Base-by-base conservation (phyloP, 768 basidiomycete species). In the Neoboletus subvelutipes region DNA sequence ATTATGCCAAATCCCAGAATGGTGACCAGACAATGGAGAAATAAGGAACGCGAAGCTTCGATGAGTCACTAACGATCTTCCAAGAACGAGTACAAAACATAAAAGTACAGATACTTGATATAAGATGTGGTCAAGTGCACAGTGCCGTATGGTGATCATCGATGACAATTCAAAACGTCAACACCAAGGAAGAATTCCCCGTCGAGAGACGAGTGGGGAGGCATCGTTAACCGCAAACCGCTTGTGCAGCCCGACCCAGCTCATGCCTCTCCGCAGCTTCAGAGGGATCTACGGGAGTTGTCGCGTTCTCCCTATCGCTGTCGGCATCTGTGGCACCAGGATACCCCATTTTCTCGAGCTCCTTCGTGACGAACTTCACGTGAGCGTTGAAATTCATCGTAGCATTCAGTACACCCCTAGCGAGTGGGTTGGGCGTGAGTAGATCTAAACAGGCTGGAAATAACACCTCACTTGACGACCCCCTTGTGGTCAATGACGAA, bases 401-500 rank as follows among this genome's bases (percentile, higher is more conserved):
- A 0, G 84, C 75, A 55, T 83, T 85, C 34, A 85, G 66, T 2
- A 78, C 80, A 60, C 83, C 86, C 61, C 87, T 87, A 24, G 4
- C 7, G 5, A 52, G 4, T 10, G 13, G 15, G 17, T 31, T 26
- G n/a, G 43, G 41, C 18, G 52, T 63, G 48, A 58, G 45, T 12
- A 47, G 48, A 39, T 39, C 37, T 36, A 36, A 51, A 15, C 11
- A n/a, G 51, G 41, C 49, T 42, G 13, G 49, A 51, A 20, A 18
- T 9, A 40, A 39, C 5, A 29, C 78, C 58, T 34, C 69, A 89
- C 84, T 80, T 78, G 29, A 94, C 75, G 45, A 83, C 73, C 10
- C 92, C 91, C 50, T 86, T 78, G 49, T 73, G 77, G 67, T 92
- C 90, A 57, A 94, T 84, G 63, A 93, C 77, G 66, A 92, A 87